Percentiles rank a stretch among this genome's conserved stretches.
phyloP scores from a whole-genome alignment of 2,329 filamentous ascomycete species.

The Fusarium mexicanum region DNA sequence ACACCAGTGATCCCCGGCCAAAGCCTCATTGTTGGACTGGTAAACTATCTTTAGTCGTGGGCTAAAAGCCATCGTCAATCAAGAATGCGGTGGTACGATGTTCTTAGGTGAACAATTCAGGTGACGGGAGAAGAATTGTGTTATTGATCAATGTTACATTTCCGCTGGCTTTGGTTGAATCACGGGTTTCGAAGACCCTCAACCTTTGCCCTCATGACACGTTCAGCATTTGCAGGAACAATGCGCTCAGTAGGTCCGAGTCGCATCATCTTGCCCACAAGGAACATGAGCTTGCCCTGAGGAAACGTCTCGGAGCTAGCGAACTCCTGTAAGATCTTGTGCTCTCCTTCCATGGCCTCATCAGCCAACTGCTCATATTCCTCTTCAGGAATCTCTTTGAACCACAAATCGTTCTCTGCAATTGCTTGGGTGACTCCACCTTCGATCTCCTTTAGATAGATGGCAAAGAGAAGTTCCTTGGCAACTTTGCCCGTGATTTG shows the following conservation, averaged over 20 bases:
- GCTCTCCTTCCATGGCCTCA: slow-evolving; percentile 56
- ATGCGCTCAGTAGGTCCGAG: slow-evolving; percentile 64
- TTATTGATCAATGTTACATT: slow-evolving; percentile 17
- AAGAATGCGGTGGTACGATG: slow-evolving; percentile 31
- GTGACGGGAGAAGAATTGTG: slow-evolving; percentile 23
- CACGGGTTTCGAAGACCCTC: slow-evolving; percentile 33
- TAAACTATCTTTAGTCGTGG: slow-evolving; percentile 27
- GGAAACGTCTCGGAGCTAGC: slow-evolving; percentile 57
- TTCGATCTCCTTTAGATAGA: slow-evolving; percentile 59
- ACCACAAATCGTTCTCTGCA: slow-evolving; percentile 62
- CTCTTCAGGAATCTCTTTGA: slow-evolving; percentile 57
- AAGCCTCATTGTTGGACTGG: slow-evolving; percentile 31
- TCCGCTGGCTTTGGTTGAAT: slow-evolving; percentile 1
- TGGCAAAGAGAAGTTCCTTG: slow-evolving; percentile 65
- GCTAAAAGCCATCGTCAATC: slow-evolving; percentile 11
- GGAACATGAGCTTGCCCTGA: slow-evolving; percentile 68
- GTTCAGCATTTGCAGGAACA: slow-evolving; percentile 62
- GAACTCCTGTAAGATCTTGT: slow-evolving; percentile 59
- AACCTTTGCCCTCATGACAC: slow-evolving; percentile 52
- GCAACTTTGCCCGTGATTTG: slow-evolving; percentile 66
- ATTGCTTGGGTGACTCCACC: slow-evolving; percentile 57
- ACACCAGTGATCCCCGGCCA: slow-evolving; percentile 29
- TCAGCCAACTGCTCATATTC: slow-evolving; percentile 62
- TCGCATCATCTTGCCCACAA: slow-evolving; percentile 68
- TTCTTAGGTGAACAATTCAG: slow-evolving; percentile 12